Percentiles rank a stretch among this genome's conserved stretches.
These are phyloP conservation scores for Fallopia convolvulus DNA, from an alignment of 148 eudicot species.

Conservation along the genomic window DNA sequence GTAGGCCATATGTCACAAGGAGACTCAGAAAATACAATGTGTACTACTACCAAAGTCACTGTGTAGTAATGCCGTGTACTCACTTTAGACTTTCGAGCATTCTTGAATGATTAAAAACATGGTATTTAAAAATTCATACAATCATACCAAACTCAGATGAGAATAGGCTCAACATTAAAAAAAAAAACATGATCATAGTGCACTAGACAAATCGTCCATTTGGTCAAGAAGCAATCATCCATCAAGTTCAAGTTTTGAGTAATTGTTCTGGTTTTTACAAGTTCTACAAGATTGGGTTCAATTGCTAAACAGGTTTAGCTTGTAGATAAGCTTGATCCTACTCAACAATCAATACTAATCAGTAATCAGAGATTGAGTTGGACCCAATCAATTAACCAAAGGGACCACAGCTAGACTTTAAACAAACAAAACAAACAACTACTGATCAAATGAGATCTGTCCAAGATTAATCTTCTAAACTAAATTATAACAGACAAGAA, in stretches of 20 bases:
- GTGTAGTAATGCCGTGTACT: not conserved
- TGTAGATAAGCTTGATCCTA: not conserved
- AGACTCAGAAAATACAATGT: not conserved
- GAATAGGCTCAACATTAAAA: not conserved
- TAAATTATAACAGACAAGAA: not conserved
- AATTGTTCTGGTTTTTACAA: not conserved
- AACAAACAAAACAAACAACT: constrained; percentile 7
- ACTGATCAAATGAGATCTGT: not conserved
- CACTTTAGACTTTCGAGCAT: not conserved
- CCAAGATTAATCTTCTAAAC: not conserved
- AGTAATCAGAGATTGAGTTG: not conserved
- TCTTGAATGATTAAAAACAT: not conserved
- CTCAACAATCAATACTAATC: not conserved
- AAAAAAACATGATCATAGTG: not conserved
- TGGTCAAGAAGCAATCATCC: not conserved
- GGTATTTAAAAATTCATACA: not conserved
- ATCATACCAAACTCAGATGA: not conserved
- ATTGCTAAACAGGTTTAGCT: constrained; percentile 4
- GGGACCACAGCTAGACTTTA: constrained; percentile 8
- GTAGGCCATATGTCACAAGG: not conserved
- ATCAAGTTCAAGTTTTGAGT: not conserved
- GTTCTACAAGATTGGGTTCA: not conserved
- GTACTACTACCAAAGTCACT: not conserved
- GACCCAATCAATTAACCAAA: not conserved
- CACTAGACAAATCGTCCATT: not conserved